Percentiles rank a stretch among this genome's conserved stretches.
phyloP scores from a whole-genome alignment of 768 basidiomycete species.

The Hygrophoropsis aurantiaca region DNA sequence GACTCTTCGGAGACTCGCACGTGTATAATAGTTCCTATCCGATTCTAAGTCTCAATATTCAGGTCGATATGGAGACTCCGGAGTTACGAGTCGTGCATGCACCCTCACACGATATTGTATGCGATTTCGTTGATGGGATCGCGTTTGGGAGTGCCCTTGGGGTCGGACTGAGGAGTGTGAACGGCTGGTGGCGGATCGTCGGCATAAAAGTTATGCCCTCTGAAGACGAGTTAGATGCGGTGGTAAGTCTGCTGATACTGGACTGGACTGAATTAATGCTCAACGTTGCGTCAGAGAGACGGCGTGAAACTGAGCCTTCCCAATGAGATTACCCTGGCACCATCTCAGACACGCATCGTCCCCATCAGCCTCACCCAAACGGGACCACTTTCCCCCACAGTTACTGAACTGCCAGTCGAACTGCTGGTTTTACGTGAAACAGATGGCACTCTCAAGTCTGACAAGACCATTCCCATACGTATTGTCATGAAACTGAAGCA shows the following conservation, averaged over 20 bases:
- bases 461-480: too few relatives aligned
- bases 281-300: background rate
- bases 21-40: slow-evolving; percentile 44
- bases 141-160: slow-evolving; percentile 74
- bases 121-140: slow-evolving; percentile 73
- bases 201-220: too few relatives aligned
- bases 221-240: too few relatives aligned
- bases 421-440: slow-evolving; percentile 15
- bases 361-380: slow-evolving; percentile 51
- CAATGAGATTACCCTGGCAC: slow-evolving; percentile 41
- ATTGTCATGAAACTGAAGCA: slow-evolving; percentile 26
- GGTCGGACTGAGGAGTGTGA: slow-evolving; percentile 43
- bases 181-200: slow-evolving; percentile 57
- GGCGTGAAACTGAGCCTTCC: slow-evolving; percentile 9
- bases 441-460: too few relatives aligned
- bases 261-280: too few relatives aligned
- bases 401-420: slow-evolving; percentile 39
- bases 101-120: slow-evolving; percentile 52
- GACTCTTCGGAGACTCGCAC: slow-evolving; percentile 78
- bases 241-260: too few relatives aligned
- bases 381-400: slow-evolving; percentile 30
- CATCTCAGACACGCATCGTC: slow-evolving; percentile 61
- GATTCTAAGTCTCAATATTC: slow-evolving; percentile 53
- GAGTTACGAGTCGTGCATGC: slow-evolving; percentile 37
- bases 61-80: slow-evolving; percentile 40